Evolutionary conservation across 768 basidiomycete species (phyloP).

Genomic region (Mycena filopes): DNA sequence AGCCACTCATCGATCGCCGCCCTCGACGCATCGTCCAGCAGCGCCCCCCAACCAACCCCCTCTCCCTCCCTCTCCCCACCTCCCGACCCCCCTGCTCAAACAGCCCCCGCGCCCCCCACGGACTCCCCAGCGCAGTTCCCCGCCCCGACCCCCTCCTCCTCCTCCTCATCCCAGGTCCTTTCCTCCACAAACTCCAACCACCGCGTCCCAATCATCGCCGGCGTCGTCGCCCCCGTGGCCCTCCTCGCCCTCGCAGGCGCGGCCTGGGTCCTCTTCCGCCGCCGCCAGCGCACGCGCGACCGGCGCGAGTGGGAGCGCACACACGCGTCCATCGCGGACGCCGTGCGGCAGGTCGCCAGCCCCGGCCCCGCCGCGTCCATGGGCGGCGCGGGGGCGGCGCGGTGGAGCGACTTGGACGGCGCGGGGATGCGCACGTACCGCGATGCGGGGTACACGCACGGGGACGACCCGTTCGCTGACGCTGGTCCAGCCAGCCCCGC

Average conservation of each 20-base stretch:
- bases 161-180: not conserved
- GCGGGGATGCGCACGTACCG: not conserved
- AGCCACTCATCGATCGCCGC: no score
- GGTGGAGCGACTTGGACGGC: conserved; percentile 2
- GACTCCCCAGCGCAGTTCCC: not conserved
- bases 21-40: no score
- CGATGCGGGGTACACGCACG: not conserved
- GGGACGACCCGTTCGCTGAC: conserved; percentile 8
- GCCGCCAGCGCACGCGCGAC: conserved; percentile 24
- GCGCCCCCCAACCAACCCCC: not conserved
- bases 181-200: conserved; percentile 4
- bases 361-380: no score
- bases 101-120: not conserved
- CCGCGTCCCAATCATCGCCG: conserved; percentile 15
- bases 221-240: conserved; percentile 12
- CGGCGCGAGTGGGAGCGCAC: conserved; percentile 32
- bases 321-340: conserved; percentile 24
- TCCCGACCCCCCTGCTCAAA: not conserved
- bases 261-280: conserved; percentile 11
- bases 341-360: conserved; percentile 16
- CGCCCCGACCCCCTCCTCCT: not conserved
- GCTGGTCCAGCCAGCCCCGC: no score
- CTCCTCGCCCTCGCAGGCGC: conserved; percentile 6
- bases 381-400: no score
- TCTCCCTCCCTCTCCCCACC: not conserved